Evolutionary conservation across 2,329 filamentous ascomycete species (phyloP).

Genomic region (Periconia macrospinosa): DNA sequence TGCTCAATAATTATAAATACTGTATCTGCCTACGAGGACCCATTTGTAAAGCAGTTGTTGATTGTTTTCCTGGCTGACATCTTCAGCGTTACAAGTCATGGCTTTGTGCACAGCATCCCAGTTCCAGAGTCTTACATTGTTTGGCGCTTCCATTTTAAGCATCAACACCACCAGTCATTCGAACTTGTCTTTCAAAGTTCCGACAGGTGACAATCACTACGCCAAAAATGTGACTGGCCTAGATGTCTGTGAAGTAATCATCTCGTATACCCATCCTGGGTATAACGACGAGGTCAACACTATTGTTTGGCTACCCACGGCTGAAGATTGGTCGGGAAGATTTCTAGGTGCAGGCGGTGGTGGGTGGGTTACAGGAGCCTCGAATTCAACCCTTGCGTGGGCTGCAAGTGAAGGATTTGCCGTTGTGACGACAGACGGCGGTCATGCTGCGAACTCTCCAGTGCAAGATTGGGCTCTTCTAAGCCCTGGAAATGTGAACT

Average conservation of each 20-base stretch:
- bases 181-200: too few species aligned
- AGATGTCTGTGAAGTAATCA: conserved; percentile 41
- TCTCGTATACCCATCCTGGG: conserved; percentile 44
- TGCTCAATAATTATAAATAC: too few species aligned
- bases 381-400: conserved; percentile 2
- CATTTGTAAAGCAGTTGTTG: too few species aligned
- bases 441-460: conserved; percentile 1
- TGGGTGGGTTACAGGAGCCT: conserved; percentile 22
- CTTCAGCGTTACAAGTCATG: too few species aligned
- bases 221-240: background rate
- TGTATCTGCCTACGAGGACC: too few species aligned
- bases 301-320: conserved; percentile 35
- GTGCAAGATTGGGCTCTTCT: conserved; percentile 17
- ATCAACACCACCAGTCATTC: too few species aligned
- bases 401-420: conserved; percentile 22
- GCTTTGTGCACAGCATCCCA: too few species aligned
- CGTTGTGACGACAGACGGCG: conserved; percentile 19
- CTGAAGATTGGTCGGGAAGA: conserved; percentile 16
- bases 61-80: too few species aligned
- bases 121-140: too few species aligned
- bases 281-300: conserved; percentile 37
- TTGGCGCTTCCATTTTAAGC: too few species aligned
- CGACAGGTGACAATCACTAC: background rate
- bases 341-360: conserved; percentile 21
- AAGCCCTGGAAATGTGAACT: conserved; percentile 26